phyloP scores from a whole-genome alignment of 1,284 basidiomycete genomes.

The Flammula alnicola region DNA sequence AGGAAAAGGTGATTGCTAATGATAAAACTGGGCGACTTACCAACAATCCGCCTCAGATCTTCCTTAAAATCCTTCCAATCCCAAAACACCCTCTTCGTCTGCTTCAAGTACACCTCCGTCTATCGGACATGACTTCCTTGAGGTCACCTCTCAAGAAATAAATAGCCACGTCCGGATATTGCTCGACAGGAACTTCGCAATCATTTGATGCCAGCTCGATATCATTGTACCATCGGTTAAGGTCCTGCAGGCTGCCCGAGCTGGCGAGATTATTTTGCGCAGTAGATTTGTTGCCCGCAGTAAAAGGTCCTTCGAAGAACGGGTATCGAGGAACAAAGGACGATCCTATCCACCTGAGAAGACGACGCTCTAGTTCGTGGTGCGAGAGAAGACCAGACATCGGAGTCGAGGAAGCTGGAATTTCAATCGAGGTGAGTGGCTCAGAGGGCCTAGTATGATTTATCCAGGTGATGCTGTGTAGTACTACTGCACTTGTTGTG shows the following conservation, averaged over 20 bases:
- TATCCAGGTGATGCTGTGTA: too few relatives aligned
- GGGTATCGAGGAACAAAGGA: conserved; percentile 26
- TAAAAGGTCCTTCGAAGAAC: conserved; percentile 23
- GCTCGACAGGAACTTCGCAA: conserved; percentile 21
- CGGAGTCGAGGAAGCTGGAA: not conserved
- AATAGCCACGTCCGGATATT: conserved; percentile 28
- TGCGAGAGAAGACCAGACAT: conserved; percentile 13
- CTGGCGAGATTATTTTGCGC: not conserved
- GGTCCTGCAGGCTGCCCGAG: conserved; percentile 14
- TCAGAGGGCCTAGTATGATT: too few relatives aligned
- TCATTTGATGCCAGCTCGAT: conserved; percentile 24
- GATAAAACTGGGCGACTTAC: conserved; percentile 17
- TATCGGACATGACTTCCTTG: conserved; percentile 26
- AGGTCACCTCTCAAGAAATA: conserved; percentile 30
- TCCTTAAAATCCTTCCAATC: conserved; percentile 28
- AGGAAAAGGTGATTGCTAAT: too few relatives aligned
- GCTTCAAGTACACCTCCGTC: conserved; percentile 22
- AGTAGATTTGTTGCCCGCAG: not conserved
- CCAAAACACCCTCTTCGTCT: conserved; percentile 21
- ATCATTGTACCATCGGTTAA: conserved; percentile 26
- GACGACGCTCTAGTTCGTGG: conserved; percentile 22
- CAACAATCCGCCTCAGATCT: conserved; percentile 27
- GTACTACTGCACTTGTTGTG: too few relatives aligned
- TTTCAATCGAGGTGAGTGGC: too few relatives aligned
- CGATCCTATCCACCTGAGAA: conserved; percentile 23